Evolutionary conservation across 1,284 basidiomycete species (phyloP), one percentile per base, ranked within the genome.

Genomic region (Malassezia equina): DNA sequence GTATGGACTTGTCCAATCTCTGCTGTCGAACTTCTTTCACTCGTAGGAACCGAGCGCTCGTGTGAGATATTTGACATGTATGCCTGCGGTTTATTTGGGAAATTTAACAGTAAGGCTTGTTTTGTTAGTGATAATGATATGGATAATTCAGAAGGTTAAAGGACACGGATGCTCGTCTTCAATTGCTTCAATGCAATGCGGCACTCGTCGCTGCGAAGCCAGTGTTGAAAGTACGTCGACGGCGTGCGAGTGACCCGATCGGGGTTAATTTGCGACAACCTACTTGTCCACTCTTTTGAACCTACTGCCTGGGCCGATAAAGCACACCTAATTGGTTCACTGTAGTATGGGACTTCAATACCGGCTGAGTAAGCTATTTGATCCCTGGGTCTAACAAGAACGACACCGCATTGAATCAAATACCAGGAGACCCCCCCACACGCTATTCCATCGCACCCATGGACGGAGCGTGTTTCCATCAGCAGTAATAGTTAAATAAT

Each of bases 211-310:
- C 7, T 39, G n/a, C 19, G 19, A 4, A 39, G 2, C 36, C 11
- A 19, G 19, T 39, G 36, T 21, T 21, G 19, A 39, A 39, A 19
- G 19, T 39, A 39, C 36, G 17, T 15, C 8, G 12, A 9, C 12
- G 8, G 36, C 36, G 36, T 40, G 19, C 39, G 12, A 43, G 13
- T 15, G 27, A 43, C 41, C 41, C 41, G 41, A 43, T 43, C 41
- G 41, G 41, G 41, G 41, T 43, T 43, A 43, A 43, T 43, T 43
- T 25, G 41, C 9, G 23, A 43, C 41, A 28, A n/a, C 27, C 24
- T 43, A 25, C 7, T 39, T 39, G 19, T 21, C 11, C 19, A 19
- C 19, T 13, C 36, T 39, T 39, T 21, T 21, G 36, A 5, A 39
- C 19, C 32, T 4, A 39, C 15, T 39, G 19, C 15, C 4, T 39